Evolutionary conservation across 75 land plant genomes (phyloP).

Genomic region (Gnetum montanum): DNA sequence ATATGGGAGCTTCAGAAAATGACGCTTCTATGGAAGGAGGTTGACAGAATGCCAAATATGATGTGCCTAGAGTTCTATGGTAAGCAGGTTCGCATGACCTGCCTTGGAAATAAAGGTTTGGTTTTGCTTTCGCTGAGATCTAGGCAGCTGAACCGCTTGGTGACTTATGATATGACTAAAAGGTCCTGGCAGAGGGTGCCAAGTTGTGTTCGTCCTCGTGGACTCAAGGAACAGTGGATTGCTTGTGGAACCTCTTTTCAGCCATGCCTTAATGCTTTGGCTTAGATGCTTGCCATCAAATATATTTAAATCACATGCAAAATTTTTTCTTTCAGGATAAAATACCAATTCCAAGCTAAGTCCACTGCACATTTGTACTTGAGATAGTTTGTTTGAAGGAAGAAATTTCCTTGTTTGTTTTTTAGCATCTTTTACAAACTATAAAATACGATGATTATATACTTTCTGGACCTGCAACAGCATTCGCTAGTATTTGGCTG

Average conservation of each 20-base stretch:
- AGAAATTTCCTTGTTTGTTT: no score
- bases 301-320: no score
- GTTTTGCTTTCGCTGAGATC: slow-evolving; percentile 66
- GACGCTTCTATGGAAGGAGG: slow-evolving; percentile 84
- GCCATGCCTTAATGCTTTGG: slow-evolving; percentile 37
- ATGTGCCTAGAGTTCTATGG: slow-evolving; percentile 81
- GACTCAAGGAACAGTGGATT: slow-evolving; percentile 48
- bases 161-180: slow-evolving; percentile 34
- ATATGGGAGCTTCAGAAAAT: slow-evolving; percentile 81
- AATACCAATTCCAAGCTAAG: no score
- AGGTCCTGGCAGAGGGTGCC: slow-evolving; percentile 57
- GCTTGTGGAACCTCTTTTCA: slow-evolving; percentile 60
- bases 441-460: no score
- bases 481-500: no score
- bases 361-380: no score
- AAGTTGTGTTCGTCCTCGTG: slow-evolving; percentile 31
- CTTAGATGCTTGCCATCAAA: slow-evolving; percentile 27
- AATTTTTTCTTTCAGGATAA: no score
- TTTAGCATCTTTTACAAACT: no score
- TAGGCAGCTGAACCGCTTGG: slow-evolving; percentile 36
- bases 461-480: no score
- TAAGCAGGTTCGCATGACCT: slow-evolving; percentile 65
- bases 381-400: no score
- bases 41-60: slow-evolving; percentile 84
- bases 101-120: slow-evolving; percentile 57